Conservation (phyloP, 371 early-diverging fungal species). For the Actinomucor elegans region DNA sequence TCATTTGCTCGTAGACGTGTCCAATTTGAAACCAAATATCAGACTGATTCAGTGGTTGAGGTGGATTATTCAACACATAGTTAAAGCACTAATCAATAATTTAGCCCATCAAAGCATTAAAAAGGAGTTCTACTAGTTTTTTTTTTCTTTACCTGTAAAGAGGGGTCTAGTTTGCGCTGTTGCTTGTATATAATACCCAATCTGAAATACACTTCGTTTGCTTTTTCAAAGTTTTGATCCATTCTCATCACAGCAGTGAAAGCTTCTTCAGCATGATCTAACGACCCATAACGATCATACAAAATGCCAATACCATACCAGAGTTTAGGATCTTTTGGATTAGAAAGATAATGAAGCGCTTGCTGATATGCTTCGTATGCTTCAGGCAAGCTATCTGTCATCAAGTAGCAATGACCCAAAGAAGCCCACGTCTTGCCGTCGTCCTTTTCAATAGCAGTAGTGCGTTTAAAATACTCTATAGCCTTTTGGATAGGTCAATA, state of each 20-base stretch:
- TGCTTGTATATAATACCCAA: conserved; percentile 95
- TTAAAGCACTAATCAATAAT: conserved; percentile 88
- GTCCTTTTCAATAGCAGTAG: conserved; percentile 69
- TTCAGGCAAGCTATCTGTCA: conserved; percentile 90
- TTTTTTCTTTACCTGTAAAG: conserved; percentile 74
- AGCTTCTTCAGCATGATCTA: conserved; percentile 94
- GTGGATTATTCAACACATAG: conserved; percentile 82
- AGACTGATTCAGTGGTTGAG: conserved; percentile 83
- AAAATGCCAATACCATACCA: conserved; percentile 98
- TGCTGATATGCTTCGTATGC: conserved; percentile 65
- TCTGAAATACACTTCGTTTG: conserved; percentile 93
- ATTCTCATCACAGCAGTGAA: conserved; percentile 84
- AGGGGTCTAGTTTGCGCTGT: conserved; percentile 81
- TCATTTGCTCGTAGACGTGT: conserved; percentile 88
- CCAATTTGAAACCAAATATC: conserved; percentile 98
- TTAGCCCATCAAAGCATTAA: too few relatives aligned
- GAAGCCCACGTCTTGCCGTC: conserved; percentile 93
- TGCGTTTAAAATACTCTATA: conserved; percentile 45
- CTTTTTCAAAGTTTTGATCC: conserved; percentile 88
- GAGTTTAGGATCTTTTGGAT: conserved; percentile 92
- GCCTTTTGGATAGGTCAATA: too few relatives aligned
- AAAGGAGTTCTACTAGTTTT: too few relatives aligned
- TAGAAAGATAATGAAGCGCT: conserved; percentile 63
- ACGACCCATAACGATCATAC: conserved; percentile 93
- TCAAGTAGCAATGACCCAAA: conserved; percentile 90